Percentiles rank a stretch among this genome's conserved stretches.
Evolutionary conservation across 441 rosid genomes (phyloP).

Genomic region (Pelargonium fulgidum): DNA sequence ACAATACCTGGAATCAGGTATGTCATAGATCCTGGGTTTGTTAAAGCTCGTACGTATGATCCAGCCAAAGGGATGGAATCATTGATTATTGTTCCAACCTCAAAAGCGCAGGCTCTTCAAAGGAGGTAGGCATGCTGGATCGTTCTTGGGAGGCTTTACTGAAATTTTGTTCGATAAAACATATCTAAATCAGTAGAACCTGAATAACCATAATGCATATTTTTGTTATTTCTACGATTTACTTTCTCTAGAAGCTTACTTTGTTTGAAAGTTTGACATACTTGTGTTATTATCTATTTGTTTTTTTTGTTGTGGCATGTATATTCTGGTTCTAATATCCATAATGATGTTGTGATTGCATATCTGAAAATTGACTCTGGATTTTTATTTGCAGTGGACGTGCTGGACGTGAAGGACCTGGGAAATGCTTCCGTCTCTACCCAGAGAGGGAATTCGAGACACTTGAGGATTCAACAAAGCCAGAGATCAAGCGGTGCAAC

Average conservation of each 20-base stretch:
- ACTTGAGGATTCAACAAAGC: slow-evolving; percentile 80
- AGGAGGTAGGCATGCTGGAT: slow-evolving; percentile 48
- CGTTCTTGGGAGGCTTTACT: not conserved
- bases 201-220: not conserved
- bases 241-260: not conserved
- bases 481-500: slow-evolving; percentile 89
- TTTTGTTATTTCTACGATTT: not conserved
- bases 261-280: not conserved
- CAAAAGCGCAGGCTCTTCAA: slow-evolving; percentile 91
- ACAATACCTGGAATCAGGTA: slow-evolving; percentile 92
- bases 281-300: not conserved
- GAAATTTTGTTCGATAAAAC: not conserved
- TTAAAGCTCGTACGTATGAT: slow-evolving; percentile 82
- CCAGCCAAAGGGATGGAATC: slow-evolving; percentile 87
- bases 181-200: not conserved
- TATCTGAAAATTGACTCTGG: slow-evolving; percentile 13
- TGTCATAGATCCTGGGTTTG: slow-evolving; percentile 89
- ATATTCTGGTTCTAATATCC: not conserved
- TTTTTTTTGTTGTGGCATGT: not conserved
- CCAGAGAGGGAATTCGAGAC: slow-evolving; percentile 86
- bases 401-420: slow-evolving; percentile 95
- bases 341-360: not conserved
- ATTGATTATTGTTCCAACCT: slow-evolving; percentile 66
- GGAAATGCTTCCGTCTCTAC: slow-evolving; percentile 86
- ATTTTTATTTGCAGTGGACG: slow-evolving; percentile 64